Base-by-base conservation (phyloP, 2,329 filamentous ascomycete genomes). In the Stachybotrys chlorohalonatus region DNA sequence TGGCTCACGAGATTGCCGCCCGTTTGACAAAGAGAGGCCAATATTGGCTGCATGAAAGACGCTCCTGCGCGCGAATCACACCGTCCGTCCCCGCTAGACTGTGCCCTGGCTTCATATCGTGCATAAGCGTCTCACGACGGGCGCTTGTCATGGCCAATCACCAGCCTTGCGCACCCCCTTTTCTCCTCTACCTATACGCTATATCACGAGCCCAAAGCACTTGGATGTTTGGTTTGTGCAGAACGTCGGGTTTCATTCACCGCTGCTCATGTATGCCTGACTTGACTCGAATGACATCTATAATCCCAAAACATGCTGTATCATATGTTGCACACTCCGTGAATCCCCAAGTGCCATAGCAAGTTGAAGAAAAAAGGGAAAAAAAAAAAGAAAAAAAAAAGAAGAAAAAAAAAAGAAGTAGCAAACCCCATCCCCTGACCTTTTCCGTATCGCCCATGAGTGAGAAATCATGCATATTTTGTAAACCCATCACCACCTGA, bases 401-500 rank as follows among this genome's bases (percentile, higher is more conserved):
- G 13, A 42, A 42, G 6, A 42, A 42, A 5, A 42, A 42, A 42
- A 9, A 42, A 5, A 42, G 6, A 42, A 42, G 13, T 9, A 42
- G 36, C 13, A 9, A 42, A 42, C 2, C 36, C 2, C 36, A 42
- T 5, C 8, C 36, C 13, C 36, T 9, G 2, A 42, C 36, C 36
- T 42, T 13, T 42, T 42, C 13, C 36, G 13, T 42, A 42, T 42
- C 36, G 36, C 36, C 36, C 36, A 42, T 9, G 36, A 42, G 36
- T 9, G 13, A 42, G 36, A 42, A 42, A 42, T 9, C 9, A 42
- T 9, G 36, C 36, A 42, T 42, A 42, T 42, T 5, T 3, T 42
- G 36, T 42, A 42, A 42, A 9, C 36, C 64, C 56, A 62, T 51
- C 60, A 54, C 63, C 62, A 66, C 53, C 61, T 66, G 30, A 62